Conservation (phyloP, 2,329 filamentous ascomycete genomes). For the Fusarium redolens region DNA sequence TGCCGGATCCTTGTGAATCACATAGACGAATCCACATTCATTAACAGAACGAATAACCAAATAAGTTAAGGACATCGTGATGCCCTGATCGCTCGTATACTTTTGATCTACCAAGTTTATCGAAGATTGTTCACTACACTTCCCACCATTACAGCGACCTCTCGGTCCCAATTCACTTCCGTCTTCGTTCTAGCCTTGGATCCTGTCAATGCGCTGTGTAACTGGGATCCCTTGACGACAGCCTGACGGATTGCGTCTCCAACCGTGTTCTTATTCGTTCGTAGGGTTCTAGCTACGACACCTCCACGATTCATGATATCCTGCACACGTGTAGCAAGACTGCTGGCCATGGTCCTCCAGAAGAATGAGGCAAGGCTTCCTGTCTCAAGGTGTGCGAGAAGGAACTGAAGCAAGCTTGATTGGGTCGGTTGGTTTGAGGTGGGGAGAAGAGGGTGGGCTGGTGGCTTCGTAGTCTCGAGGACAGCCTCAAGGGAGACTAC, state of each 20-base stretch:
- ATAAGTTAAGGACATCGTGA: not conserved
- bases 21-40: not conserved
- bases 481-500: conserved; percentile 88
- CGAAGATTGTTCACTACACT: conserved; percentile 74
- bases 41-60: not conserved
- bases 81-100: not conserved
- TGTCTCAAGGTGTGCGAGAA: conserved; percentile 85
- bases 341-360: conserved; percentile 88
- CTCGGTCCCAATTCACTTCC: conserved; percentile 80
- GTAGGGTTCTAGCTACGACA: conserved; percentile 82
- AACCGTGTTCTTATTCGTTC: conserved; percentile 78
- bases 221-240: conserved; percentile 79
- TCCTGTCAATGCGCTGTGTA: conserved; percentile 66
- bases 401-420: conserved; percentile 72
- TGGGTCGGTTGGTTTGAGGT: conserved; percentile 49
- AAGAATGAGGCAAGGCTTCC: conserved; percentile 90
- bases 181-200: conserved; percentile 60
- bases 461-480: conserved; percentile 74
- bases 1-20: not conserved
- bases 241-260: conserved; percentile 84
- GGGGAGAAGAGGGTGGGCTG: conserved; percentile 73
- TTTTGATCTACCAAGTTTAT: conserved; percentile 14
- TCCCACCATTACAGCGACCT: conserved; percentile 94
- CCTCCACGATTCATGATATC: conserved; percentile 88
- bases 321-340: conserved; percentile 79